These are phyloP conservation scores for Cyberlindnera veronae DNA, from an alignment of 805 yeast species.

Conservation along the genomic window DNA sequence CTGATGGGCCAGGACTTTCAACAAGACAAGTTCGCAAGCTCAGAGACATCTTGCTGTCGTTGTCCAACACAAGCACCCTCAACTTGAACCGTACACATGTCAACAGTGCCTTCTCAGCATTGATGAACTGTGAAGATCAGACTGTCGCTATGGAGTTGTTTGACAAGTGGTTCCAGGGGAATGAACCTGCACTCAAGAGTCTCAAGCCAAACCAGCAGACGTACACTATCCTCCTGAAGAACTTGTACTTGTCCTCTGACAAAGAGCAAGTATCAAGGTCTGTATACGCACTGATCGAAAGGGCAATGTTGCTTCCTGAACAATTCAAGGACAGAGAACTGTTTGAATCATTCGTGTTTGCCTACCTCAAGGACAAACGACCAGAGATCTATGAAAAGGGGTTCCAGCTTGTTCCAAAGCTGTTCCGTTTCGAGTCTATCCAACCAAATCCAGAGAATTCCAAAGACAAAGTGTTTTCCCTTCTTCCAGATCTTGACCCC, in stretches of 20 bases:
- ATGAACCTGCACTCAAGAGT: conserved; percentile 17
- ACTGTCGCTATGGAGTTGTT: conserved; percentile 37
- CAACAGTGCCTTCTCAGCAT: conserved; percentile 44
- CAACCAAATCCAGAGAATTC: no score
- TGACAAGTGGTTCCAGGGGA: conserved; percentile 27
- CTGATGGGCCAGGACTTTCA: conserved; percentile 28
- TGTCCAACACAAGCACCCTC: conserved; percentile 27
- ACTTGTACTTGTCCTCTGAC: conserved; percentile 16
- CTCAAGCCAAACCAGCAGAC: conserved; percentile 34
- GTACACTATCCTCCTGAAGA: conserved; percentile 26
- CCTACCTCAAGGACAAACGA: conserved; percentile 16
- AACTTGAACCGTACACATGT: conserved; percentile 38
- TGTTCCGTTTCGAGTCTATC: conserved; percentile 19
- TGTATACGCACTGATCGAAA: not conserved
- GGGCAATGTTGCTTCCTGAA: conserved; percentile 12
- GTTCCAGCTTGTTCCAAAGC: conserved; percentile 16
- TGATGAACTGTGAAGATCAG: conserved; percentile 38
- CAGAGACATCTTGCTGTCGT: conserved; percentile 29
- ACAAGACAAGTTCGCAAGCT: conserved; percentile 33
- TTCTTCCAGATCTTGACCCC: no score
- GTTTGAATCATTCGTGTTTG: conserved; percentile 18
- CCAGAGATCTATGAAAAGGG: conserved; percentile 19
- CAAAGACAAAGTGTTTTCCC: no score
- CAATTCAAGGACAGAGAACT: conserved; percentile 16
- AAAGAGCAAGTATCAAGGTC: conserved; percentile 5